A percentile compares a stretch with the other conserved stretches of the same genome.
Evolutionary conservation across 2,329 filamentous ascomycete genomes (phyloP).

Genomic region (Claviceps pazoutovae): DNA sequence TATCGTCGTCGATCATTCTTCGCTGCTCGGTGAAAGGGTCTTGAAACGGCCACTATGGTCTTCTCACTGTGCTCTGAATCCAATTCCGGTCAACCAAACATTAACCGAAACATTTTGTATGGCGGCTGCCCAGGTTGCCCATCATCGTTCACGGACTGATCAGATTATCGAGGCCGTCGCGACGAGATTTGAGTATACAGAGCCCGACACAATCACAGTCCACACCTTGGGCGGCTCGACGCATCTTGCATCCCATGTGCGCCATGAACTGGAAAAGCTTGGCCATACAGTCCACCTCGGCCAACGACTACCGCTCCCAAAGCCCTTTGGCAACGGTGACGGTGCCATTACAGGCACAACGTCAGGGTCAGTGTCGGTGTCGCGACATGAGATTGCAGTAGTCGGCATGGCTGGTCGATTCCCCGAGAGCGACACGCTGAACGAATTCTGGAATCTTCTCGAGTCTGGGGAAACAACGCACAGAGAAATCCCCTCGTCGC

Average conservation of each 20-base stretch:
- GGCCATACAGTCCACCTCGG: not conserved
- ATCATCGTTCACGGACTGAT: not conserved
- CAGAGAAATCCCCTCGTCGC: not conserved
- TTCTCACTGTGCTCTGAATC: not conserved
- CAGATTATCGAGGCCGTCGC: not conserved
- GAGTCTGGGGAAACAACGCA: not conserved
- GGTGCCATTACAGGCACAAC: not conserved
- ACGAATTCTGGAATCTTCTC: not conserved
- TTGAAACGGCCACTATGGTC: not conserved
- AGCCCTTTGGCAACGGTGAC: not conserved
- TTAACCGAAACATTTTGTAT: not conserved
- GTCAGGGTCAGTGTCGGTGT: not conserved
- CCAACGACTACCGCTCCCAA: not conserved
- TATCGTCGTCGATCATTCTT: not conserved
- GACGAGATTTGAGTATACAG: not conserved
- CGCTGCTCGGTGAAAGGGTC: not conserved
- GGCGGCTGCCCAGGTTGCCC: not conserved
- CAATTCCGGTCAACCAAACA: not conserved
- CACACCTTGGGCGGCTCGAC: not conserved
- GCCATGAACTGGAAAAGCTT: not conserved
- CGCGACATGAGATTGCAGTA: not conserved
- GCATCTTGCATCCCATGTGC: not conserved
- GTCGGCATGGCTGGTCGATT: not conserved
- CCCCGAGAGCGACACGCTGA: not conserved
- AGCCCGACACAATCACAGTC: not conserved